Evolutionary conservation across 1,284 basidiomycete genomes (phyloP), one percentile per base, ranked within the genome.

Genomic region (Sporisorium graminicola): DNA sequence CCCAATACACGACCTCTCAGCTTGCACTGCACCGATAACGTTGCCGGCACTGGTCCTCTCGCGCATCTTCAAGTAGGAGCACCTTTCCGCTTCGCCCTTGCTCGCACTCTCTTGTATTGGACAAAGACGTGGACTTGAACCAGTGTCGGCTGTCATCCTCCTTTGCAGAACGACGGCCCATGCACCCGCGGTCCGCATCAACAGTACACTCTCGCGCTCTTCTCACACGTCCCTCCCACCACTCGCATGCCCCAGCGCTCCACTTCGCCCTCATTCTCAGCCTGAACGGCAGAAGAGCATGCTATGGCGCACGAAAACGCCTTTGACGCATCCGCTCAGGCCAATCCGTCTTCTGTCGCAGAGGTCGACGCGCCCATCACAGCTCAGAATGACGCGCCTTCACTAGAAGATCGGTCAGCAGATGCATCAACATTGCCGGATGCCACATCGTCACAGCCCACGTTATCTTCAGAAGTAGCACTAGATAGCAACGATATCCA

Each of bases 251-350:
- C 7, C 26, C 33, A 50, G 24, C 26, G 40, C 26, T 43, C 52
- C 24, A 7, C 40, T 26, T 53, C 42, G 59, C 40, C 37, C 40
- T 10, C 20, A n/a, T 44, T 27, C 26, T 49, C 55, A 47, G 54
- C 55, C 59, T 52, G 29, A 42, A 37, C 46, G 56, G 51, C 56
- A 52, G 50, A 43, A 63, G 55, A 57, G 69, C 69, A 42, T 72
- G 64, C 61, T 52, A 72, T 72, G 69, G 69, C 63, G 64, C 49
- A 40, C 56, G 59, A 72, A 43, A 52, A 58, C 56, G 53, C n/a
- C 14, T 31, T 33, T 26, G 42, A 51, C 51, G 7, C 51, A 43
- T 55, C 55, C 52, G 60, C 37, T 51, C 55, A 49, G 40, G 69
- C 51, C 27, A 40, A 55, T 9, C 5, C 64, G 42, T 26, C 50